phyloP scores from a whole-genome alignment of 352 stramenopile species.

The Globisporangium canariense region DNA sequence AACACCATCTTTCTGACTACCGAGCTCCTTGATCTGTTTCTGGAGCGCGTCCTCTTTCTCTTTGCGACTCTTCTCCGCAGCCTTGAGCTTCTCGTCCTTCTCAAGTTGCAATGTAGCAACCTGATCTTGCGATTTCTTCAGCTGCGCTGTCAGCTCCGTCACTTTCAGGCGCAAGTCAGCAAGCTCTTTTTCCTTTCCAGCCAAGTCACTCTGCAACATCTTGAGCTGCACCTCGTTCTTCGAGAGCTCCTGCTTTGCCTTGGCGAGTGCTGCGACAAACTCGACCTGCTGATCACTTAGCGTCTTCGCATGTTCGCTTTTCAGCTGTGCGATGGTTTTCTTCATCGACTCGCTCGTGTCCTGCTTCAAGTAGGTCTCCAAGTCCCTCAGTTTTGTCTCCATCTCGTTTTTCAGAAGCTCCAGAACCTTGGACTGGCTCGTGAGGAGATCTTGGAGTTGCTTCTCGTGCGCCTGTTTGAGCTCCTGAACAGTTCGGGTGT shows the following conservation, averaged over 20 bases:
- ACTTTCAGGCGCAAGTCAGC: slow-evolving; percentile 13
- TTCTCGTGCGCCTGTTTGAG: slow-evolving; percentile 23
- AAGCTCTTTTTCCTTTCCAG: slow-evolving; percentile 18
- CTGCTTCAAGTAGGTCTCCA: slow-evolving; percentile 22
- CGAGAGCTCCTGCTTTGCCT: slow-evolving; percentile 8
- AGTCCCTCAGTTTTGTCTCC: slow-evolving; percentile 18
- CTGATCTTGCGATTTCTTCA: slow-evolving; percentile 28
- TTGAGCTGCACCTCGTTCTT: slow-evolving; percentile 18
- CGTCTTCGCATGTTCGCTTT: slow-evolving; percentile 5
- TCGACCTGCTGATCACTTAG: slow-evolving; percentile 1
- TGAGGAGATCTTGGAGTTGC: slow-evolving; percentile 19
- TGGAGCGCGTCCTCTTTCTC: slow-evolving; percentile 38
- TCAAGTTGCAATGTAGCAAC: slow-evolving; percentile 22
- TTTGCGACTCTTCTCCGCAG: slow-evolving; percentile 30
- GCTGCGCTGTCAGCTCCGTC: slow-evolving; percentile 17
- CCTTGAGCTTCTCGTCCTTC: slow-evolving; percentile 30
- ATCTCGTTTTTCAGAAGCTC: slow-evolving; percentile 15
- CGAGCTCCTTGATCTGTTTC: slow-evolving; percentile 35
- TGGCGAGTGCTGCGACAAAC: neutral
- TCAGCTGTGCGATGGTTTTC: slow-evolving; percentile 10
- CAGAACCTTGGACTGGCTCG: slow-evolving; percentile 21
- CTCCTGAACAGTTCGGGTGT: slow-evolving; percentile 7
- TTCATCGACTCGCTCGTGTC: slow-evolving; percentile 14
- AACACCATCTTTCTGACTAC: slow-evolving; percentile 24
- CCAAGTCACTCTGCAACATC: neutral